Evolutionary conservation across 2,329 filamentous ascomycete species (phyloP).

Genomic region (Sporothrix protearum): DNA sequence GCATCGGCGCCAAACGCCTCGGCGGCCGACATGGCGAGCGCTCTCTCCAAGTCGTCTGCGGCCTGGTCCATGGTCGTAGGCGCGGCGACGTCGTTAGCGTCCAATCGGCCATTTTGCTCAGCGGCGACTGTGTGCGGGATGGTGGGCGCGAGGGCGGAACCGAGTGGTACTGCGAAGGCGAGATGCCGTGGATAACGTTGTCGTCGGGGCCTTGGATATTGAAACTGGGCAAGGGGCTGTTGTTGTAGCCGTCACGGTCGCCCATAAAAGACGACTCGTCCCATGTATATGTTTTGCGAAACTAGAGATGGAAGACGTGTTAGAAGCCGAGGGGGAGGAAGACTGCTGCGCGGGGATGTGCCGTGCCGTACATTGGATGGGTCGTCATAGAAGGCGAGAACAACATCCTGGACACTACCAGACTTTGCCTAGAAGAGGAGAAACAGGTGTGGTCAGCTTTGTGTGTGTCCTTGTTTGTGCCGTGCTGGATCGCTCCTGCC

Average conservation of each 20-base stretch:
- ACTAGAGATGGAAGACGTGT: conserved; percentile 35
- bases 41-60: conserved; percentile 55
- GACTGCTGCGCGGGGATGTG: too few relatives aligned
- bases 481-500: neutral
- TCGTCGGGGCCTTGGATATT: conserved; percentile 53
- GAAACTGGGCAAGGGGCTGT: conserved; percentile 43
- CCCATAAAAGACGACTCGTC: conserved; percentile 52
- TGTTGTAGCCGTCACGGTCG: conserved; percentile 47
- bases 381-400: conserved; percentile 53
- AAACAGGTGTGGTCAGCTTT: neutral
- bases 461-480: neutral
- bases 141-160: conserved; percentile 59
- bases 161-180: conserved; percentile 42
- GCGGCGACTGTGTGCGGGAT: conserved; percentile 56
- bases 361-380: conserved; percentile 38
- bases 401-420: conserved; percentile 47
- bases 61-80: conserved; percentile 42
- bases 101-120: conserved; percentile 51
- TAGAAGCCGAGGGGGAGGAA: neutral
- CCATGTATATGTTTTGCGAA: conserved; percentile 52
- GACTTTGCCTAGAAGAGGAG: conserved; percentile 40
- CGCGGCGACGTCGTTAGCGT: conserved; percentile 32
- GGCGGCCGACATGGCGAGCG: conserved; percentile 53
- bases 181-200: conserved; percentile 43
- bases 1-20: conserved; percentile 32